Evolutionary conservation across 192 early-diverging fungal genomes (phyloP).

Genomic region (Jimgerdemannia flammicorona): DNA sequence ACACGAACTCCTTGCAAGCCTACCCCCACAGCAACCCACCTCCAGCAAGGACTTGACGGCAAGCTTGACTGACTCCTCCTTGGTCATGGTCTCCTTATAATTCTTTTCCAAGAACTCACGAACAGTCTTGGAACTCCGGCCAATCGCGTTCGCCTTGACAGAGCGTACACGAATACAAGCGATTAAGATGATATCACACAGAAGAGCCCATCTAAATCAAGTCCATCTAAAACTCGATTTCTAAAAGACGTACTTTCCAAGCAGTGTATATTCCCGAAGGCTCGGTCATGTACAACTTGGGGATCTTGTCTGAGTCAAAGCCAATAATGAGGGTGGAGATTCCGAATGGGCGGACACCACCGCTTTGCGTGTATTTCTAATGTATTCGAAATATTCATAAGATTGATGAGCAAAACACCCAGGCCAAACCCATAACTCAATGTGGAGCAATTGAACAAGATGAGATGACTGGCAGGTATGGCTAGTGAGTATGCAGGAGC

Average conservation of each 20-base stretch:
- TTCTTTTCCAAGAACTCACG: slow-evolving; percentile 99
- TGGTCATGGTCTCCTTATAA: slow-evolving; percentile 80
- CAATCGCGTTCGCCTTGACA: slow-evolving; percentile 86
- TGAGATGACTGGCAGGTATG: background rate
- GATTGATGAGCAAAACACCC: no score
- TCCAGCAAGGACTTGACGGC: slow-evolving; percentile 90
- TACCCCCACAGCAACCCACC: slow-evolving; percentile 30
- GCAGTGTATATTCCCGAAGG: slow-evolving; percentile 98
- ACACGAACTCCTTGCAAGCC: background rate
- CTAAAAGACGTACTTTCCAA: slow-evolving; percentile 69
- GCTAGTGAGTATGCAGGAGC: background rate
- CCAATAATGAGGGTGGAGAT: slow-evolving; percentile 97
- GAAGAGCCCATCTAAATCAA: background rate
- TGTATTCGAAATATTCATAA: no score
- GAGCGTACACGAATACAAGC: background rate
- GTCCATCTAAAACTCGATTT: background rate
- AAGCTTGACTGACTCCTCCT: slow-evolving; percentile 84
- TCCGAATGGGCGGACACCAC: slow-evolving; percentile 97
- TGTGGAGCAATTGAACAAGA: background rate
- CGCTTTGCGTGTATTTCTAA: slow-evolving; percentile 97
- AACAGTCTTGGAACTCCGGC: slow-evolving; percentile 94
- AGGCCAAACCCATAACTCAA: no score
- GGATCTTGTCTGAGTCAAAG: slow-evolving; percentile 82
- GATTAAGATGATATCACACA: no score
- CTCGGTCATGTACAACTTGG: slow-evolving; percentile 96